Conservation (phyloP, 2,329 filamentous ascomycete species). For the Dactylellina sp. region DNA sequence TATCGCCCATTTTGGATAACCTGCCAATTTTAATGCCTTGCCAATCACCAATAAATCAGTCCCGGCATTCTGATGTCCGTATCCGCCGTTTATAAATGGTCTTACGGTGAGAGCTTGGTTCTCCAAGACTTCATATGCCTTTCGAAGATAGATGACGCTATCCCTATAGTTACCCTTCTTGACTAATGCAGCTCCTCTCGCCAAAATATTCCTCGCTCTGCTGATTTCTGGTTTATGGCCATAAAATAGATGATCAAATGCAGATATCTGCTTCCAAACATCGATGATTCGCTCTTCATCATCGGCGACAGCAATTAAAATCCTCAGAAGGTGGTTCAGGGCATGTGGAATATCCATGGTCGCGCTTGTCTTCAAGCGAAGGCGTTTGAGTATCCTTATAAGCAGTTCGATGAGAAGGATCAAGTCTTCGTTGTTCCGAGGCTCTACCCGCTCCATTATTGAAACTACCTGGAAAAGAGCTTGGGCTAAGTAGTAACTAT, state of each 20-base stretch:
- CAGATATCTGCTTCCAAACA: background rate
- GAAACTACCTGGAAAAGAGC: slow-evolving; percentile 16
- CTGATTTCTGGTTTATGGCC: background rate
- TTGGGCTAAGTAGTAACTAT: slow-evolving; percentile 10
- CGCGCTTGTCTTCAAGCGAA: slow-evolving; percentile 7
- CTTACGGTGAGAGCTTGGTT: background rate
- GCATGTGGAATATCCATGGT: slow-evolving; percentile 34
- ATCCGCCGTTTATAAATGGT: background rate
- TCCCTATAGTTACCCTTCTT: background rate
- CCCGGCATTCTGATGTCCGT: slow-evolving; percentile 4
- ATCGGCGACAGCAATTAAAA: background rate
- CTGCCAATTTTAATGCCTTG: slow-evolving; percentile 2
- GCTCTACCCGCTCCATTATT: slow-evolving; percentile 3
- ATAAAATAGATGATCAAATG: background rate
- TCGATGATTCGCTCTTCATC: background rate
- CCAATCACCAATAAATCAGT: slow-evolving; percentile 21
- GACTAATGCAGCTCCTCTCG: background rate
- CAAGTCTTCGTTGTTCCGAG: slow-evolving; percentile 16
- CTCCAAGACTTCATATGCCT: background rate
- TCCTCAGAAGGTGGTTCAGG: slow-evolving; percentile 10
- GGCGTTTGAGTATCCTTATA: slow-evolving; percentile 5
- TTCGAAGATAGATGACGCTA: background rate
- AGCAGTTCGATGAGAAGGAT: slow-evolving; percentile 7
- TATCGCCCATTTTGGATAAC: background rate
- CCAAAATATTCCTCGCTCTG: background rate